Base-by-base conservation (phyloP, 106 monocot genomes). In the Dioscorea alata region DNA sequence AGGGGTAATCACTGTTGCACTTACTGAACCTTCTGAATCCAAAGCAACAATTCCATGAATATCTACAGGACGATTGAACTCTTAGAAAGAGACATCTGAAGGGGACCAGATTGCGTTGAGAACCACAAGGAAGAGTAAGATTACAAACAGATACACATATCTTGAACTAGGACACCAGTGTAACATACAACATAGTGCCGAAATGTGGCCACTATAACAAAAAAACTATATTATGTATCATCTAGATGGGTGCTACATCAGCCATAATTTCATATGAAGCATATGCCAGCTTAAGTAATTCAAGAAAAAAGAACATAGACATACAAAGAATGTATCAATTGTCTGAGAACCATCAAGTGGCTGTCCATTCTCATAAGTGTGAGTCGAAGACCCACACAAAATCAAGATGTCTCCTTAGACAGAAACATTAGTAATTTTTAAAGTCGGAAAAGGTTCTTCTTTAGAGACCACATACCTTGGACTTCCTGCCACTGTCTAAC, bases 401-500 rank as follows among this genome's bases (percentile, higher is more conserved):
- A 74, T 76, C 63, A 93, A 84, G 24, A 73, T 69, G 19, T 48
- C 70, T 35, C 66, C 63, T 48, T 80, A 74, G 33, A 77, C 76
- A 69, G 89, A 77, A 28, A 28, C 28, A 66, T 79, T 82, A 58
- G 86, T 83, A 23, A 86, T 61, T 73, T 89, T 93, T 18, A 86
- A 78, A 81, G 85, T 93, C 53, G 93, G 93, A 69, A 93, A 66
- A 24, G 79, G 71, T 67, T 84, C 85, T 16, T 88, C 88, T 75
- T 80, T 85, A 6, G 50, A 79, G 61, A 93, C 89, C 12, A 93
- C 53, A 23, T 76, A 73, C 49, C 58, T 63, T 77, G 50, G 86
- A 81, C 66, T 65, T 21, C 25, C 79, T 77, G 57, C 81, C 81
- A 68, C 82, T 86, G 28, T 76, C 86, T 13, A 70, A 61, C 42